Evolutionary conservation across 352 stramenopile genomes (phyloP).

Genomic region (Globisporangium radiosum): DNA sequence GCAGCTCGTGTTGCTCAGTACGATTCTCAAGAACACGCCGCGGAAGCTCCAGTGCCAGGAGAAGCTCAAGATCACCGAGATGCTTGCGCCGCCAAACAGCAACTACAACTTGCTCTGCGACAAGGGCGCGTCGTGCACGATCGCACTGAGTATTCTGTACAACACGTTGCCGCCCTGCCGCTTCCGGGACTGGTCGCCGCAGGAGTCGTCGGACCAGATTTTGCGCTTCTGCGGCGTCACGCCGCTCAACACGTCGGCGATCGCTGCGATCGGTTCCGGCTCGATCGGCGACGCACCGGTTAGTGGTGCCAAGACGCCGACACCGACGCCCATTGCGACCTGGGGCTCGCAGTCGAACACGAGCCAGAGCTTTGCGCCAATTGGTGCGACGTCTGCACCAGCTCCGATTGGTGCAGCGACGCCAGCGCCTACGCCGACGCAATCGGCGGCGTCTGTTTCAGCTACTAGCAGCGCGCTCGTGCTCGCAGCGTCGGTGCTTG

Average conservation of each 20-base stretch:
- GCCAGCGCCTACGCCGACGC: conserved; percentile 14
- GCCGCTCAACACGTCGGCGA: conserved; percentile 25
- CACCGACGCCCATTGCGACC: conserved; percentile 7
- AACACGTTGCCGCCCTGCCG: conserved; percentile 49
- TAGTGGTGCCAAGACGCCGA: conserved; percentile 2
- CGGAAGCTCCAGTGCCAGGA: conserved; percentile 48
- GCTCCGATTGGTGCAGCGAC: conserved; percentile 17
- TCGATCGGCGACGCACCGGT: conserved; percentile 1
- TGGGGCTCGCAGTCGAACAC: conserved; percentile 20
- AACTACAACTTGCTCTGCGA: conserved; percentile 38
- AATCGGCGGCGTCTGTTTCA: conserved; percentile 6
- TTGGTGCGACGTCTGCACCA: conserved; percentile 28
- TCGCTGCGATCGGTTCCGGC: conserved; percentile 4
- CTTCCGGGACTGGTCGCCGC: conserved; percentile 44
- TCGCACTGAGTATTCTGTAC: conserved; percentile 56
- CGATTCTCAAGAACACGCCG: conserved; percentile 36
- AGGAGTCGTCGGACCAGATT: conserved; percentile 28
- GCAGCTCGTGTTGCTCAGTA: conserved; percentile 30
- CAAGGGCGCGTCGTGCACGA: conserved; percentile 27
- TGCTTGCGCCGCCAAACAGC: conserved; percentile 24
- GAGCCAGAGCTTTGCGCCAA: conserved; percentile 27
- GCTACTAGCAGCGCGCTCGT: conserved; percentile 10
- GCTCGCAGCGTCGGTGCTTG: conserved; percentile 19
- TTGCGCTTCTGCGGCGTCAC: conserved; percentile 46
- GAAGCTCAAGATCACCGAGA: conserved; percentile 37